Base-by-base conservation (phyloP, 768 basidiomycete genomes). In the Auricularia auricula-judae region DNA sequence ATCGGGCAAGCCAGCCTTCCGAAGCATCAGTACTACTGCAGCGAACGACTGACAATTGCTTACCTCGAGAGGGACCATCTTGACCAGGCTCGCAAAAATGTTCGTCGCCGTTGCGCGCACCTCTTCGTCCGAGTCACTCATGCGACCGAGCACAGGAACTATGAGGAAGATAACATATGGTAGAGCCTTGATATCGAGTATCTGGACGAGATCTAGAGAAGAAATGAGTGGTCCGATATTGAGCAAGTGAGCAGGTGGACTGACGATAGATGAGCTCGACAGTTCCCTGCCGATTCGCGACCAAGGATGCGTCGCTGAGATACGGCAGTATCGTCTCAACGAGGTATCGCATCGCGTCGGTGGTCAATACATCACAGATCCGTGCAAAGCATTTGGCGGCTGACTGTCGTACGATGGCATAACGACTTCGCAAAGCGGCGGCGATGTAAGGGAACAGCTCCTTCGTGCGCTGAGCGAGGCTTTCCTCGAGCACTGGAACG, bases 11-110 rank as follows among this genome's bases (percentile, higher is more conserved):
- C 96, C 97, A 69, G 93, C 92, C 93, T 97, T 64, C 8, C 29
- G 66, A 36, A 64, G 39, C 58, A 4, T 34, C 36, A 61, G 39
- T 66, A 29, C 65, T 23, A 21, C 18, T 53, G 4, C 36, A 39
- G 47, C 4, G 39, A 53, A 43, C 23, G 18, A 36, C 3, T 33
- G 3, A 34, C 56, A 35, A 61, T 35, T 54, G 23, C 80, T 66
- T 66, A 93, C 94, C 83, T 98, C 97, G 0, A 99, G 80, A 4
- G 97, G 97, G 12, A 98, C 93, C 89, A 99, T 96, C 79, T 98
- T 98, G 67, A 99, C 92, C 18, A 99, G 77, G 0, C 93, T 90
- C 0, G 97, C 97, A 71, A 99, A 99, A 0, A 94, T 95, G 71
- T 93, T 94, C n/a, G 97, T 98, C 3, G 97, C 88, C 2, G 93